These are phyloP conservation scores for Exsudoporus floridanus DNA, from an alignment of 1,284 basidiomycete genomes.

Conservation along the genomic window DNA sequence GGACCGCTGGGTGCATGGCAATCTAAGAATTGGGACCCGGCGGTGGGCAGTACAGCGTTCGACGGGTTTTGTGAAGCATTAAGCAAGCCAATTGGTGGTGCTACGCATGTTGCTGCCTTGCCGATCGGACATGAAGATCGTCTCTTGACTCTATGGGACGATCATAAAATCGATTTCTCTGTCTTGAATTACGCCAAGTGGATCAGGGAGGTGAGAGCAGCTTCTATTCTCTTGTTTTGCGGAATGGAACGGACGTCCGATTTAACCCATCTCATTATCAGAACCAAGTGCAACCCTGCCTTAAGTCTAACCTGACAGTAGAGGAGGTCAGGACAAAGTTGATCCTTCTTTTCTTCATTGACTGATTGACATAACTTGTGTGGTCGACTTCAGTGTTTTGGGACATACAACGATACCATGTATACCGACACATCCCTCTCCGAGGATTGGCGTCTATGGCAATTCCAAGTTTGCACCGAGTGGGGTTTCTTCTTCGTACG, in stretches of 20 bases:
- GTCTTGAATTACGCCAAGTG: conserved; percentile 77
- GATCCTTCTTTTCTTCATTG: not conserved
- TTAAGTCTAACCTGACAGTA: conserved; percentile 44
- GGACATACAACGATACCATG: conserved; percentile 68
- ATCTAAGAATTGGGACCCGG: conserved; percentile 75
- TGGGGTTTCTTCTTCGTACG: conserved; percentile 88
- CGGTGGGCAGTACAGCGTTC: conserved; percentile 58
- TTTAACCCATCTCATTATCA: conserved; percentile 28
- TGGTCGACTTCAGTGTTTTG: conserved; percentile 69
- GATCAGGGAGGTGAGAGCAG: conserved; percentile 60
- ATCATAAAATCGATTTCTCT: conserved; percentile 52
- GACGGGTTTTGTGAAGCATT: conserved; percentile 73
- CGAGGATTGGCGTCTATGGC: conserved; percentile 84
- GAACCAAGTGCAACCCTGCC: conserved; percentile 63
- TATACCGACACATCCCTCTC: conserved; percentile 64
- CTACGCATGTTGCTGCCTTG: conserved; percentile 28
- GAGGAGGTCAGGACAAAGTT: conserved; percentile 52
- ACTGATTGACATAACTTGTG: not conserved
- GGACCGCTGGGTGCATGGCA: conserved; percentile 57
- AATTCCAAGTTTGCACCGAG: conserved; percentile 89
- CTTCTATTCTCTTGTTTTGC: not conserved
- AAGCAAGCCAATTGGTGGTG: conserved; percentile 44
- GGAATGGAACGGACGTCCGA: not conserved
- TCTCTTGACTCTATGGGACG: conserved; percentile 43
- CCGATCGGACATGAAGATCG: conserved; percentile 46